These are phyloP conservation scores for Henckelia pumila DNA, from an alignment of 257 asterid genomes.

Conservation along the genomic window DNA sequence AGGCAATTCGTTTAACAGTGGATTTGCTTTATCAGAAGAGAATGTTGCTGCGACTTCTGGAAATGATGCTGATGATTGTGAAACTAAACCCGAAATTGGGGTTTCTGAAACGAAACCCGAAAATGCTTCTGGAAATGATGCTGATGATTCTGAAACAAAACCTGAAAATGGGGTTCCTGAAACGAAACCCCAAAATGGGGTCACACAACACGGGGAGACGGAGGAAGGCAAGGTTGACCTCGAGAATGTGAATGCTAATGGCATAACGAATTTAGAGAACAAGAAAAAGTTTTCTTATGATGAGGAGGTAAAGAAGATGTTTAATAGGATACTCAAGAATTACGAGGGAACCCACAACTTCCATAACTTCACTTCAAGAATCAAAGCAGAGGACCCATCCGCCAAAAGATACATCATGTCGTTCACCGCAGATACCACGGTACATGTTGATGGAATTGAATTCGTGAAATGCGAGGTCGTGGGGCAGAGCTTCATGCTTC, in stretches of 20 bases:
- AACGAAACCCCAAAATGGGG: conserved; percentile 28
- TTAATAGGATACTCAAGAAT: conserved; percentile 65
- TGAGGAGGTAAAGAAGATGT: conserved; percentile 68
- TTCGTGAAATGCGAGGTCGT: conserved; percentile 89
- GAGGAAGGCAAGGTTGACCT: conserved; percentile 31
- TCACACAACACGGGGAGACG: conserved; percentile 18
- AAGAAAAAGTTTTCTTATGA: conserved; percentile 55
- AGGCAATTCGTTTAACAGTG: conserved; percentile 36
- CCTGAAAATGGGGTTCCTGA: conserved; percentile 27
- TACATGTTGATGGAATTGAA: conserved; percentile 66
- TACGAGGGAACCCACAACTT: conserved; percentile 91
- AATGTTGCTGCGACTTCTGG: conserved; percentile 15
- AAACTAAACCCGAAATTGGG: conserved; percentile 26
- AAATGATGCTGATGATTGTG: conserved; percentile 19
- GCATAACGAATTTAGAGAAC: conserved; percentile 22
- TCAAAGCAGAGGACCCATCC: conserved; percentile 92
- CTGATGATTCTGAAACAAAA: conserved; percentile 19
- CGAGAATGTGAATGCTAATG: conserved; percentile 19
- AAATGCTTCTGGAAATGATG: too few relatives aligned
- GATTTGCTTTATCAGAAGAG: conserved; percentile 22
- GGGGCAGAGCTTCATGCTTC: conserved; percentile 99
- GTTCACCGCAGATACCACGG: conserved; percentile 55
- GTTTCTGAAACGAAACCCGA: conserved; percentile 21
- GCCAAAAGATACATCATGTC: conserved; percentile 74
- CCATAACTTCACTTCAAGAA: conserved; percentile 88